A percentile compares a stretch with the other conserved stretches of the same genome.
Evolutionary conservation across 495 filamentous ascomycete genomes (phyloP).

Genomic region (Trichoderma orchidacearum): DNA sequence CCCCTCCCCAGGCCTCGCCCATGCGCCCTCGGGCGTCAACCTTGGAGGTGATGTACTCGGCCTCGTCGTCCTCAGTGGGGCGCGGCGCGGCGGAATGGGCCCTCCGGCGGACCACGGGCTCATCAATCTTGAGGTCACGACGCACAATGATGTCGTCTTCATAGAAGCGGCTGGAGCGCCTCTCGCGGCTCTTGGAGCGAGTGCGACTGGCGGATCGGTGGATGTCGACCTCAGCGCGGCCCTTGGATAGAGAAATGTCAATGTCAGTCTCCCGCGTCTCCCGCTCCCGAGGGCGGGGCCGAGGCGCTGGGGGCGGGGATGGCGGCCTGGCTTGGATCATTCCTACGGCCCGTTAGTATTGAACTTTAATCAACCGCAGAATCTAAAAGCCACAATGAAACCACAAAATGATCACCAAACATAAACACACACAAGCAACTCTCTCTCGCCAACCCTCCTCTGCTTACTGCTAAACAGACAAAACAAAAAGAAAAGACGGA

Average conservation of each 20-base stretch:
- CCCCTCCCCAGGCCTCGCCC: constrained; percentile 54
- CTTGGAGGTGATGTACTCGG: constrained; percentile 50
- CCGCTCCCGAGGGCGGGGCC: constrained; percentile 5
- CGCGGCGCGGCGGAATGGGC: constrained; percentile 34
- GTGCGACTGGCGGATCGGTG: constrained; percentile 14
- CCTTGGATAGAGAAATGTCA: constrained; percentile 33
- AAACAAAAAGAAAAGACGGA: not conserved
- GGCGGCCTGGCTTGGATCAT: constrained; percentile 28
- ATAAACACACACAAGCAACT: too few relatives aligned
- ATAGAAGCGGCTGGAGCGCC: constrained; percentile 15
- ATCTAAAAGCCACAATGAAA: not conserved
- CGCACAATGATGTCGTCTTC: constrained; percentile 25
- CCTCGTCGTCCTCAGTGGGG: constrained; percentile 38
- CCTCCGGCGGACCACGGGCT: constrained; percentile 22
- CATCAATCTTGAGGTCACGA: constrained; percentile 41
- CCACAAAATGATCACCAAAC: constrained; percentile 1
- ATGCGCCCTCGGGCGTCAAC: constrained; percentile 43
- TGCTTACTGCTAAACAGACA: too few relatives aligned
- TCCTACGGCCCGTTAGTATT: constrained; percentile 14
- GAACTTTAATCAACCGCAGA: constrained; percentile 4
- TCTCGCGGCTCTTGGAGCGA: constrained; percentile 22
- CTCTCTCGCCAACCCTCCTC: too few relatives aligned
- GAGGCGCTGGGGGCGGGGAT: constrained; percentile 29
- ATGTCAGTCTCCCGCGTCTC: constrained; percentile 34
- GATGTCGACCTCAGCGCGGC: constrained; percentile 33